A percentile compares a stretch with the other conserved stretches of the same genome.
phyloP scores from a whole-genome alignment of 192 early-diverging fungal genomes.

The Coemansia sp. region DNA sequence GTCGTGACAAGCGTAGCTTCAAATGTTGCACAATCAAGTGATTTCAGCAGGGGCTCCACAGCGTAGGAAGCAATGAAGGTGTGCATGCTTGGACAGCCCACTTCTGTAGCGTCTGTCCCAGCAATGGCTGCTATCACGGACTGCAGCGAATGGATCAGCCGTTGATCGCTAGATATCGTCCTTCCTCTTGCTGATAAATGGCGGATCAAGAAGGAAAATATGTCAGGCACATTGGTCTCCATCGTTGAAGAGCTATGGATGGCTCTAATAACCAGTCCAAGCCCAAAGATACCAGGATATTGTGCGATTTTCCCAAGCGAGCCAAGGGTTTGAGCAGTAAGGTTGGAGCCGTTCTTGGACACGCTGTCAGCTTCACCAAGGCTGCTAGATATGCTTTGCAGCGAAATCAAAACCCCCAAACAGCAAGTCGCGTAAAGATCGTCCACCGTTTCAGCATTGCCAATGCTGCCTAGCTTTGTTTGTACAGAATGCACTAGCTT shows the following conservation, averaged over 20 bases:
- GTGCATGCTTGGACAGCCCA: background rate
- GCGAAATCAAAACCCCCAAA: conserved; percentile 12
- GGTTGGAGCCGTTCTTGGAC: background rate
- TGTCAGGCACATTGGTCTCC: background rate
- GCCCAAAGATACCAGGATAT: background rate
- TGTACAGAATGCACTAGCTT: background rate
- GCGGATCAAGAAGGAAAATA: conserved; percentile 23
- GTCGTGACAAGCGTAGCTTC: conserved; percentile 16
- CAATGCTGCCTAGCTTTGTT: background rate
- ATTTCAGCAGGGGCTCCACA: conserved; percentile 38
- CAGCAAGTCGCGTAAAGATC: background rate
- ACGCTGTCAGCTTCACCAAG: background rate
- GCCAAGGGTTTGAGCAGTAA: background rate
- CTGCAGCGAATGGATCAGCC: conserved; percentile 6
- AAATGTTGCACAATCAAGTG: conserved; percentile 17
- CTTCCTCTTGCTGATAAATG: conserved; percentile 7
- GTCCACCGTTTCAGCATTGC: background rate
- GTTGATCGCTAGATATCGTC: background rate
- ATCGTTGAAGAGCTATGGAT: conserved; percentile 6
- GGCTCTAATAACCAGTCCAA: conserved; percentile 22
- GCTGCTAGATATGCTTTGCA: conserved; percentile 10
- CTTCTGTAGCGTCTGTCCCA: background rate
- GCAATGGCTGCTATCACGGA: conserved; percentile 13
- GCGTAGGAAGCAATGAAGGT: conserved; percentile 13
- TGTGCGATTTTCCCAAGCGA: conserved; percentile 6